Evolutionary conservation across 2,329 filamentous ascomycete genomes (phyloP).

Genomic region (Alternaria atra): DNA sequence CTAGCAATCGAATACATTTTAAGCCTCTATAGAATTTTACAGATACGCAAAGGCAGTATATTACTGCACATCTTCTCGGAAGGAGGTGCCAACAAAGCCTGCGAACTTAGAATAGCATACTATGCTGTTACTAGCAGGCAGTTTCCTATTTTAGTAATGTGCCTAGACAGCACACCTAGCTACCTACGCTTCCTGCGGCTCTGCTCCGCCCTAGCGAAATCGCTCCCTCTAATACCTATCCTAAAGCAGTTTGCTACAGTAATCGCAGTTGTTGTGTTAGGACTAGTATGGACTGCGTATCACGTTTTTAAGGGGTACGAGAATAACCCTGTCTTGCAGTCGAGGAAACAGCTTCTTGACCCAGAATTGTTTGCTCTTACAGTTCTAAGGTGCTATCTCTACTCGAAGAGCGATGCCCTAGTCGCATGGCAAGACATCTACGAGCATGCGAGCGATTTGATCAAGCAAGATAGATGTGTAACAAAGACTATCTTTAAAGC

Average conservation of each 20-base stretch:
- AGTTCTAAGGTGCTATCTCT: slow-evolving; percentile 2
- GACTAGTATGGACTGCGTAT: not conserved
- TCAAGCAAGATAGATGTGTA: not conserved
- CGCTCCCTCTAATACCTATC: not conserved
- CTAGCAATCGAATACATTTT: not conserved
- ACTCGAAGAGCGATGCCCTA: not conserved
- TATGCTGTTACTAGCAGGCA: not conserved
- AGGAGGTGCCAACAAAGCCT: not conserved
- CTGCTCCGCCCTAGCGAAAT: not conserved
- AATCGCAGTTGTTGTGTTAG: not conserved
- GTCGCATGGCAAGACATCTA: slow-evolving; percentile 1
- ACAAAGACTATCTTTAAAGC: not conserved
- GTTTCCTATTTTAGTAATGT: not conserved
- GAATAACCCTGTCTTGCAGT: not conserved
- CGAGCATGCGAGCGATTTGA: not conserved
- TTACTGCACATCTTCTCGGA: not conserved
- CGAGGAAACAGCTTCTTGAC: not conserved
- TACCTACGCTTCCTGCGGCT: not conserved
- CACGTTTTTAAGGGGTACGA: slow-evolving; percentile 1
- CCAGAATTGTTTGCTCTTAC: not conserved
- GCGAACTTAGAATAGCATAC: not conserved
- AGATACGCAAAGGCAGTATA: not conserved
- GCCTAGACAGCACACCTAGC: not conserved
- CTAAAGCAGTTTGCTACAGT: not conserved
- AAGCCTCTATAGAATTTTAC: not conserved